Evolutionary conservation across 345 rosid species (phyloP), one percentile per base, ranked within the genome.

Genomic region (Gossypium ekmanianum): DNA sequence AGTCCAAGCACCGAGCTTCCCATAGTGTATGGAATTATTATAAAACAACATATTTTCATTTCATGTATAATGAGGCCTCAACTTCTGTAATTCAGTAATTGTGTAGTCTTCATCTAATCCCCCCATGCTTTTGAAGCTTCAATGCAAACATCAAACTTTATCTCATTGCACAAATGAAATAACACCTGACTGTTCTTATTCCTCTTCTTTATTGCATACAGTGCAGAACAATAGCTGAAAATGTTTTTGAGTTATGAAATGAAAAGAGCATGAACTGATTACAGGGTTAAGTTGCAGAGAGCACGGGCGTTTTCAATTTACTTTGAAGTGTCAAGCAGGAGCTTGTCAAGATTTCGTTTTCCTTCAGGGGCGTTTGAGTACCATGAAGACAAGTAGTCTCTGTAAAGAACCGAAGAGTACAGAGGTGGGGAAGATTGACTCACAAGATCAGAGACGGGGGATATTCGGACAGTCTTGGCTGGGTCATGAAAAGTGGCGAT

Each of bases 401-500:
- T 94, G 72, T 92, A 91, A 44, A 76, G 75, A 74, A 88, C 88
- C 9, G 82, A 86, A 45, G 76, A 79, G 72, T 91, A 91, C 45
- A 62, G 72, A 5, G 83, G 77, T 74, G 82, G 88, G 20, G 87
- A 82, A 43, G 81, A 76, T 59, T 79, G 56, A 11, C 61, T 81
- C 14, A 82, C 52, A 47, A 92, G 88, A 76, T 86, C 84, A 52
- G 83, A 34, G 75, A 85, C 84, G 4, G 98, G 97, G 62, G 88
- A 85, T 79, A 94, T 81, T 68, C 55, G 85, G 61, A 52, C 80
- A 0, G 84, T 77, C 90, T 90, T 89, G 27, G 90, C 83, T 9
- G 97, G 98, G 77, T 92, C 98, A 73, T 94, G 98, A 81, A 94
- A 94, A 41, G 92, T 83, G 0, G 97, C 94, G 3, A 94, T 84